Base-by-base conservation (phyloP, 2,329 filamentous ascomycete species). In the Dactylellina drechsleri region DNA sequence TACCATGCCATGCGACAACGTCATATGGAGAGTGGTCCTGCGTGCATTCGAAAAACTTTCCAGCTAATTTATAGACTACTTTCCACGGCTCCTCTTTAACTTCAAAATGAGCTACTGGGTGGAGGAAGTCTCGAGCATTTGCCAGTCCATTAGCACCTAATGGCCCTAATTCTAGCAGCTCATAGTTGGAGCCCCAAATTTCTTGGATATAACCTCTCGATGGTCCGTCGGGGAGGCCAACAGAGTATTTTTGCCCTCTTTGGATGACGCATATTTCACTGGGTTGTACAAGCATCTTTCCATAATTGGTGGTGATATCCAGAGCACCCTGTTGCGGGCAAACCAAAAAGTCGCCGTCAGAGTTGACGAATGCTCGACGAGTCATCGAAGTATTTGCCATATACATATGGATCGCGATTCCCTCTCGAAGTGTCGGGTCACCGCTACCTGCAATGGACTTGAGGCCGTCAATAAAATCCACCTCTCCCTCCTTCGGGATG, bases 1-100 rank as follows among this genome's bases (percentile, higher is more conserved):
- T 88, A n/a, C 89, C 89, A 77, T 91, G 89, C 89, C 89, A 91
- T 1, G 88, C 89, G 0, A 91, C 87, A 0, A 91, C 89, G 77
- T 91, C 89, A 78, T 91, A 92, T 0, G 90, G 89, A 1, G 86
- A 88, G 79, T 91, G 89, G 20, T 83, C 83, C 79, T 91, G 89
- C 20, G 84, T 84, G 65, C 86, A 87, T 20, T 82, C 83, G 78
- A 89, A 90, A 43, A 90, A 85, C 49, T 85, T 84, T 0, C 88
- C 88, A 0, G 84, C 85, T 53, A 90, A 85, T 79, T 91, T 91
- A 77, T 86, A 86, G 0, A 89, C 82, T 1, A 91, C 83, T 18
- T 84, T 83, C 84, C 88, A 88, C 58, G 84, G 83, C 0, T 84
- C 84, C 77, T 87, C 88, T 66, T 82, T 80, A n/a, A 76, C 61